Evolutionary conservation across 352 stramenopile genomes (phyloP).

Genomic region (Phytophthora podocarpi): DNA sequence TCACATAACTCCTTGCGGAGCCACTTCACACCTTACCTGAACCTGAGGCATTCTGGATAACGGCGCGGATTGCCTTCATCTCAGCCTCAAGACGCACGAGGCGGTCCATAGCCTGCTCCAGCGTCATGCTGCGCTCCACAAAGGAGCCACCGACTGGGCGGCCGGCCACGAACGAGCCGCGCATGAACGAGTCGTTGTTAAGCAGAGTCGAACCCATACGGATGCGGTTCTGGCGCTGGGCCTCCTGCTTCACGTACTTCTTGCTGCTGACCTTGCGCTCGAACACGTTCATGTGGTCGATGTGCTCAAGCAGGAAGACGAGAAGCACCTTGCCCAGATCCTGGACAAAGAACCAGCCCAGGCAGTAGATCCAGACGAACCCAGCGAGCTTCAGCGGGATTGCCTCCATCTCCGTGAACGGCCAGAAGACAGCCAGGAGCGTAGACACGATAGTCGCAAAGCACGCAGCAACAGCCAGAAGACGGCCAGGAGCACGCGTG

Average conservation of each 20-base stretch:
- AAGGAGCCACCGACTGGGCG: conserved; percentile 66
- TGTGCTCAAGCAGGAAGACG: conserved; percentile 65
- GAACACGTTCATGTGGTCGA: conserved; percentile 61
- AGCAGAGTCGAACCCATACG: conserved; percentile 69
- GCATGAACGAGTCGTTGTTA: conserved; percentile 69
- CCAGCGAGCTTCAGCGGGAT: conserved; percentile 74
- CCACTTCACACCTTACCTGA: conserved; percentile 27
- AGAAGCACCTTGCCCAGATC: conserved; percentile 78
- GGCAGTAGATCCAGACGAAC: conserved; percentile 91
- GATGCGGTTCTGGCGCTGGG: conserved; percentile 80
- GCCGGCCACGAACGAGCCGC: conserved; percentile 80
- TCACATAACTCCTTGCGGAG: not conserved
- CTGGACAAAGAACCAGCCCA: conserved; percentile 90
- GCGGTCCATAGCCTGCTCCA: conserved; percentile 79
- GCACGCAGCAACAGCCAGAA: conserved; percentile 74
- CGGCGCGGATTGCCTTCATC: conserved; percentile 69
- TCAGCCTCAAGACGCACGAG: conserved; percentile 67
- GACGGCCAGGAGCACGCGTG: conserved; percentile 63
- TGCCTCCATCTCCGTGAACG: conserved; percentile 74
- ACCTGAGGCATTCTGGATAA: conserved; percentile 59
- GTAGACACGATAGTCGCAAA: conserved; percentile 85
- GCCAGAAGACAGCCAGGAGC: conserved; percentile 86
- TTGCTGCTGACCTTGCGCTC: conserved; percentile 63
- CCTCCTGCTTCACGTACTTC: conserved; percentile 64
- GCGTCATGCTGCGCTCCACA: conserved; percentile 60